Conservation (phyloP, 495 filamentous ascomycete species). For the Xylaria telfairii region DNA sequence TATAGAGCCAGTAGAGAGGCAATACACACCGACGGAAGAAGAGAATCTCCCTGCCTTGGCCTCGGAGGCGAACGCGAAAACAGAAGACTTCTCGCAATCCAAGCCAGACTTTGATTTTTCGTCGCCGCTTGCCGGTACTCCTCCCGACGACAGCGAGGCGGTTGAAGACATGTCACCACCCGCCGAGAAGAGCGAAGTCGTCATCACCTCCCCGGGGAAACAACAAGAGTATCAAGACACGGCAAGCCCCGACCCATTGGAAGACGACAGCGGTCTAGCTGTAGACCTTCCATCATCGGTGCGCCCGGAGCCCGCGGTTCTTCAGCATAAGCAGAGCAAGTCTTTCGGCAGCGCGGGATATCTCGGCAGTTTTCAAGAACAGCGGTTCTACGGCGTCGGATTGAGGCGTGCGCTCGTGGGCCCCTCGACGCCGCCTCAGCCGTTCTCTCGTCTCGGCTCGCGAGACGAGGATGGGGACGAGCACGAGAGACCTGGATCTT, state of each 20-base stretch:
- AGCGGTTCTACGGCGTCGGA: conserved; percentile 39
- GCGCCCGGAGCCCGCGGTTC: neutral
- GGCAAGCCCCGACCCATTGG: conserved; percentile 30
- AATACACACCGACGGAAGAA: neutral
- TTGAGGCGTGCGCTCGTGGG: conserved; percentile 42
- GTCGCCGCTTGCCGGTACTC: conserved; percentile 24
- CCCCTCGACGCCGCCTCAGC: conserved; percentile 14
- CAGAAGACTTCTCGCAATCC: conserved; percentile 32
- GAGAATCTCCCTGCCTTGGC: neutral
- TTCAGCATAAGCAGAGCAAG: conserved; percentile 19
- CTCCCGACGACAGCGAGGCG: neutral
- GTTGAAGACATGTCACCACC: neutral
- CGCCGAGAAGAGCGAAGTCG: neutral
- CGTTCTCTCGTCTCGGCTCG: neutral
- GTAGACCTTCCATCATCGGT: neutral
- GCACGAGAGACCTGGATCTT: neutral
- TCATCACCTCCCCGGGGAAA: too few species aligned
- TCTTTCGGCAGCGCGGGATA: conserved; percentile 48
- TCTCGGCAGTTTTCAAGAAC: conserved; percentile 46
- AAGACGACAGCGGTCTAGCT: conserved; percentile 18
- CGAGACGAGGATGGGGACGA: neutral
- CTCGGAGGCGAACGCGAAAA: neutral
- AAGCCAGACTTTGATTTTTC: conserved; percentile 38
- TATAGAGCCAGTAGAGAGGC: conserved; percentile 11
- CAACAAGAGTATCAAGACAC: neutral